Conservation (phyloP, 75 land plant species). For the Selaginella moellendorffii region DNA sequence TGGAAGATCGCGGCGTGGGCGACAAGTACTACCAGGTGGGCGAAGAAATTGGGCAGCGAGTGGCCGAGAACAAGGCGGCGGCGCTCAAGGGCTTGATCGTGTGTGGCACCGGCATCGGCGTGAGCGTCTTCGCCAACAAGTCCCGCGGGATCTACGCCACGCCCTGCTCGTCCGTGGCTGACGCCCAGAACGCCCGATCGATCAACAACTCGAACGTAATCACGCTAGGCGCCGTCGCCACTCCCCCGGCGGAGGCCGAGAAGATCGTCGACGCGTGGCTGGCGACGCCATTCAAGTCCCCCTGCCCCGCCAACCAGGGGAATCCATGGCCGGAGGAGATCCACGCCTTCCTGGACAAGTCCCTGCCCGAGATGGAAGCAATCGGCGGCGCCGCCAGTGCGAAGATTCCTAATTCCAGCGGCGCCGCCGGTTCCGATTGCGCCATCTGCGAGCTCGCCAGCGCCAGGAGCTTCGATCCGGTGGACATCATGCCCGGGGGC, state of each 20-base stretch:
- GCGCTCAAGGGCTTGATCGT: constrained; percentile 56
- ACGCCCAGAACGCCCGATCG: constrained; percentile 62
- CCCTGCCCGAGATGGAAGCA: constrained; percentile 43
- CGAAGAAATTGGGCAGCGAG: constrained; percentile 50
- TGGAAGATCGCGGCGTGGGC: constrained; percentile 48
- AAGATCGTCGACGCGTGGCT: constrained; percentile 59
- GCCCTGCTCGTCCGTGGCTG: constrained; percentile 47
- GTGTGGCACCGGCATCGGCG: constrained; percentile 93
- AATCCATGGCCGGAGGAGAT: constrained; percentile 54
- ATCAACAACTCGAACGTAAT: constrained; percentile 60
- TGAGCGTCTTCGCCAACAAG: constrained; percentile 82
- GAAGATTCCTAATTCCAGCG: background rate
- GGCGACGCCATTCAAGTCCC: constrained; percentile 65
- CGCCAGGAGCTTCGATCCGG: constrained; percentile 36
- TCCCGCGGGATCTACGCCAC: constrained; percentile 63
- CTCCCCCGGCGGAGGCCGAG: constrained; percentile 35
- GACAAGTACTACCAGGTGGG: constrained; percentile 62
- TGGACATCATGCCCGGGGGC: constrained; percentile 73
- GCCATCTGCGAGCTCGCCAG: constrained; percentile 46
- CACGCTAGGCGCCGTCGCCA: constrained; percentile 35
- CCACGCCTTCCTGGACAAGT: constrained; percentile 36
- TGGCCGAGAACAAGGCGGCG: constrained; percentile 18
- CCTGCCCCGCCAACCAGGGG: constrained; percentile 61
- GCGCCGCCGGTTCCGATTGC: constrained; percentile 17
- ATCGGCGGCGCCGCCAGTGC: constrained; percentile 19